phyloP scores from a whole-genome alignment of 176 grass and related monocot species.

The Alopecurus myosuroides region DNA sequence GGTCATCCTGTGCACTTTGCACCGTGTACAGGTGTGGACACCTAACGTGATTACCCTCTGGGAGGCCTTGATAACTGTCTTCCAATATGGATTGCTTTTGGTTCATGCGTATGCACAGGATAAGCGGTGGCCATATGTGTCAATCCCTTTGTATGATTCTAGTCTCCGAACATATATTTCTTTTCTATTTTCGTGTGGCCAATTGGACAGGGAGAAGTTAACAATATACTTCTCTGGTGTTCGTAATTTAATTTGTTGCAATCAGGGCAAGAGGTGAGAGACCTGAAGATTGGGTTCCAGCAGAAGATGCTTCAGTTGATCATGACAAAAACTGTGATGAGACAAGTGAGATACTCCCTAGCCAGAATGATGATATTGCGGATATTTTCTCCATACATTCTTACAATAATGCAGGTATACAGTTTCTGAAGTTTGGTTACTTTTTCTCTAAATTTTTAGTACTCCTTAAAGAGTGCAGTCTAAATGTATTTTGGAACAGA shows the following conservation, averaged over 20 bases:
- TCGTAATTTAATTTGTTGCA: constrained; percentile 17
- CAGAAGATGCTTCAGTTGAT: constrained; percentile 21
- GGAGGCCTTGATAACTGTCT: constrained; percentile 80
- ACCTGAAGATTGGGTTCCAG: constrained; percentile 92
- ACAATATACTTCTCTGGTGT: background rate
- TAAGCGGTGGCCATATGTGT: constrained; percentile 82
- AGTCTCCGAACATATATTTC: background rate
- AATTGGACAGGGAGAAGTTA: background rate
- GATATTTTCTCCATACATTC: constrained; percentile 59
- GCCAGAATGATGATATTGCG: constrained; percentile 24
- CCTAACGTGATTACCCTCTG: constrained; percentile 74
- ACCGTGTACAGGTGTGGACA: constrained; percentile 61
- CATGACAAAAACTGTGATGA: constrained; percentile 14
- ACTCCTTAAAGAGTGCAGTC: background rate
- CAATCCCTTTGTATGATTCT: constrained; percentile 70
- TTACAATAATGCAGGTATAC: constrained; percentile 28
- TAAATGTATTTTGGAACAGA: background rate
- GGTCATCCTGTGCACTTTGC: background rate
- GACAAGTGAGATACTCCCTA: constrained; percentile 21
- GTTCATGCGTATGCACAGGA: constrained; percentile 93
- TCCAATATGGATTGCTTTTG: constrained; percentile 81
- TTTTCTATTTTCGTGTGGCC: background rate
- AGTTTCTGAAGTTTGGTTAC: background rate
- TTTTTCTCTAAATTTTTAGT: background rate
- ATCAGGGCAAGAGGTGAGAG: constrained; percentile 61